Conservation (phyloP, 2,329 filamentous ascomycete species). For the Talaromyces pinophilus region DNA sequence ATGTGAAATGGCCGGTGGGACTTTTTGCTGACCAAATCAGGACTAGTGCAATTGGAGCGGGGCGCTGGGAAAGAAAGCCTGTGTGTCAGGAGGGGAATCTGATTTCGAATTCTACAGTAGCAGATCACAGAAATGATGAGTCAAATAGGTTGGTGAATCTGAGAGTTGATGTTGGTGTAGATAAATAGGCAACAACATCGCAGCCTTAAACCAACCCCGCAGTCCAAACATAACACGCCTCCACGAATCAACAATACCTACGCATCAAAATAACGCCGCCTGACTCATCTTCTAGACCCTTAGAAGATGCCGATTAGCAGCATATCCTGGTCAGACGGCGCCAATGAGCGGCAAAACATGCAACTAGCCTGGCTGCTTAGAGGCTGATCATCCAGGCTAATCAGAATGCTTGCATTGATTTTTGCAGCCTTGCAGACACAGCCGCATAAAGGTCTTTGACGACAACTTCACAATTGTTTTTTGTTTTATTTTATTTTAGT, state of each 20-base stretch:
- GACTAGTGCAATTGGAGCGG: too few species aligned
- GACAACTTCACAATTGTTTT: neutral
- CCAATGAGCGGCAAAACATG: neutral
- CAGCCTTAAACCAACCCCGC: neutral
- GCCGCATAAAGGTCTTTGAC: neutral
- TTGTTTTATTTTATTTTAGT: neutral
- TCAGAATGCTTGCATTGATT: neutral
- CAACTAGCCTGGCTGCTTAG: neutral
- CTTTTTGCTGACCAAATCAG: too few species aligned
- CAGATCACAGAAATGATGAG: neutral
- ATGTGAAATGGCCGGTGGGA: too few species aligned
- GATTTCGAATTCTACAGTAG: too few species aligned
- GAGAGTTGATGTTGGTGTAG: neutral
- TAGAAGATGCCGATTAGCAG: neutral
- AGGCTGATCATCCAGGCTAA: neutral
- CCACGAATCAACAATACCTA: neutral
- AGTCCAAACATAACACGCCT: neutral
- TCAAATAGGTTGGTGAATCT: neutral
- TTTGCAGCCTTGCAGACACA: neutral
- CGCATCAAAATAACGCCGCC: neutral
- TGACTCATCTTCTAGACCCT: neutral
- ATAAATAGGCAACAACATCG: neutral
- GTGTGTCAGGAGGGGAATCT: too few species aligned
- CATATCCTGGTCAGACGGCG: neutral
- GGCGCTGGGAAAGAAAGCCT: too few species aligned